A percentile compares a stretch with the other conserved stretches of the same genome.
Evolutionary conservation across 306 rosid genomes (phyloP).

Genomic region (Inga laurina): DNA sequence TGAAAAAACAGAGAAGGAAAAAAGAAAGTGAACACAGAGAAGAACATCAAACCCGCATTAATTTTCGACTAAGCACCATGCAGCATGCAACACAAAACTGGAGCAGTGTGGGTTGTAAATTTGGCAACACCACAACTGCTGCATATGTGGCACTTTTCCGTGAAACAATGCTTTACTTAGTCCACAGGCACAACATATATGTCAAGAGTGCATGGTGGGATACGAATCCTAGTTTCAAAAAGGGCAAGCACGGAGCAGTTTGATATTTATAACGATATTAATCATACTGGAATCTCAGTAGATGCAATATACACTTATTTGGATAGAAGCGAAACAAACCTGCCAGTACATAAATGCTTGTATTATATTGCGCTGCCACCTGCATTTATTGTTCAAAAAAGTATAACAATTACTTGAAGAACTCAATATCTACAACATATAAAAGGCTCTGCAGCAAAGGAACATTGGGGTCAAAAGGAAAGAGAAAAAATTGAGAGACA

Average conservation of each 20-base stretch:
- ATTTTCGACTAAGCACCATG: background rate
- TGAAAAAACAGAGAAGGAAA: background rate
- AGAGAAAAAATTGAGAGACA: slow-evolving; percentile 33
- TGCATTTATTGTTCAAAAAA: slow-evolving; percentile 25
- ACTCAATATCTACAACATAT: background rate
- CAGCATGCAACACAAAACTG: background rate
- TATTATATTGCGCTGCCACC: slow-evolving; percentile 76
- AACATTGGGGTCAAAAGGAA: background rate
- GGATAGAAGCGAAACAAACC: slow-evolving; percentile 41
- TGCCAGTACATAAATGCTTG: slow-evolving; percentile 82
- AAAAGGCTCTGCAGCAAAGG: background rate
- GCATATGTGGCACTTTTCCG: background rate
- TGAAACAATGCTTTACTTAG: background rate
- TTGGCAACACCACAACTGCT: background rate
- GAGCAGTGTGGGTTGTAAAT: background rate
- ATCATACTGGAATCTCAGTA: background rate
- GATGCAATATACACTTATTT: background rate
- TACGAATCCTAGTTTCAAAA: background rate
- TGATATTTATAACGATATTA: background rate
- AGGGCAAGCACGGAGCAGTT: background rate
- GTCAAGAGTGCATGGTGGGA: background rate
- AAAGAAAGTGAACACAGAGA: background rate
- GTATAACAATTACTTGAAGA: background rate
- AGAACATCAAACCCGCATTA: background rate
- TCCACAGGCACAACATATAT: background rate